Conservation (phyloP, 306 rosid genomes). For the Urtica urens region DNA sequence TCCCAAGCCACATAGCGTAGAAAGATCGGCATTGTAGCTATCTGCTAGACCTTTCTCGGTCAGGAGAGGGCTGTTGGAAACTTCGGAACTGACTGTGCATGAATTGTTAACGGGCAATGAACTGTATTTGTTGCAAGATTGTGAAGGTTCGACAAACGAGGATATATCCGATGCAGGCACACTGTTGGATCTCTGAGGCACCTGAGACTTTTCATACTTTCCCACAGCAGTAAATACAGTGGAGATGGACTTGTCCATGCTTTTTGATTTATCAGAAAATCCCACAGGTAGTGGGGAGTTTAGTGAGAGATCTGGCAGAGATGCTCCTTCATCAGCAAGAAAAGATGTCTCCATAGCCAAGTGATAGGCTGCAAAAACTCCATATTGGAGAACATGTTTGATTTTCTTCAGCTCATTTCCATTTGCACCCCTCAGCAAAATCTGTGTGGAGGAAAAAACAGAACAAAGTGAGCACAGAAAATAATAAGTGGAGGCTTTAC, state of each 20-base stretch:
- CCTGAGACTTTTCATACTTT: conserved; percentile 32
- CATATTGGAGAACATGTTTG: conserved; percentile 92
- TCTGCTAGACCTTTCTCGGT: conserved; percentile 31
- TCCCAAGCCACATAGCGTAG: conserved; percentile 14
- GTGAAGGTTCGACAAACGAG: conserved; percentile 21
- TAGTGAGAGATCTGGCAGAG: conserved; percentile 75
- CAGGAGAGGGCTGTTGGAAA: conserved; percentile 22
- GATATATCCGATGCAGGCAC: conserved; percentile 31
- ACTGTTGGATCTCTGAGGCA: conserved; percentile 41
- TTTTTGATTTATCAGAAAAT: conserved; percentile 55
- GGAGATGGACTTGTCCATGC: conserved; percentile 78
- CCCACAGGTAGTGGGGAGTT: conserved; percentile 63
- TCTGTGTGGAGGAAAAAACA: conserved; percentile 59
- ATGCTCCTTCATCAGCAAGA: conserved; percentile 98
- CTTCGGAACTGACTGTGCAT: conserved; percentile 23
- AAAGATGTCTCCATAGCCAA: conserved; percentile 95
- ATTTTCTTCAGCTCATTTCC: conserved; percentile 80
- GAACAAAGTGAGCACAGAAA: conserved; percentile 19
- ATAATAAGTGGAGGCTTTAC: not conserved
- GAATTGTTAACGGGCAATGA: conserved; percentile 29
- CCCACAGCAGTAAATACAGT: conserved; percentile 50
- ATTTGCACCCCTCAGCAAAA: conserved; percentile 81
- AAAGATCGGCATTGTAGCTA: conserved; percentile 21
- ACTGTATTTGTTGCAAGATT: conserved; percentile 21
- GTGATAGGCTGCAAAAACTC: conserved; percentile 95